A percentile compares a stretch with the other conserved stretches of the same genome.
These are phyloP conservation scores for Ziziphus jujuba DNA, from an alignment of 306 rosid genomes.

Conservation along the genomic window DNA sequence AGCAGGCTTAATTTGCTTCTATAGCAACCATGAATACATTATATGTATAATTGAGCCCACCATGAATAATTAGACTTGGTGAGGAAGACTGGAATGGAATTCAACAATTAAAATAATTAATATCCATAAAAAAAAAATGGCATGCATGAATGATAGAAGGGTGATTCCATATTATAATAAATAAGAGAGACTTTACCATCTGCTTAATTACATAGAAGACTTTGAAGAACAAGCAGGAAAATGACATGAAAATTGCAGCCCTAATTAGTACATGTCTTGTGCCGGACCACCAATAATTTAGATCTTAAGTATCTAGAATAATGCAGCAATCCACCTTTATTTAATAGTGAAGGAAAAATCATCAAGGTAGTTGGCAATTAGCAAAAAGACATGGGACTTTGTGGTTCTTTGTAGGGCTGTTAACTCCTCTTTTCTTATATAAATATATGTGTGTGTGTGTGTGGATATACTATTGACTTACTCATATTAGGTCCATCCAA, in stretches of 20 bases:
- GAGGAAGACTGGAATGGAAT: no score
- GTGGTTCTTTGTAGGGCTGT: slow-evolving; percentile 6
- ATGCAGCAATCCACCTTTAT: not conserved
- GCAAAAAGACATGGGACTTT: not conserved
- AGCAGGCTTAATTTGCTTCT: no score
- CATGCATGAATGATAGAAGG: no score
- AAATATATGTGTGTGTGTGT: no score
- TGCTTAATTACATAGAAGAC: not conserved
- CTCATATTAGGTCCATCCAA: no score
- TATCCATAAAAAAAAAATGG: no score
- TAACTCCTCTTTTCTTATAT: no score
- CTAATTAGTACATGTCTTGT: slow-evolving; percentile 8
- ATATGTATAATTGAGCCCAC: not conserved
- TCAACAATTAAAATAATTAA: no score
- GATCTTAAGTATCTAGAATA: slow-evolving; percentile 32
- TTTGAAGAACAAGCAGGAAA: slow-evolving; percentile 22
- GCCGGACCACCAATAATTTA: slow-evolving; percentile 44
- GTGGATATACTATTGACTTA: no score
- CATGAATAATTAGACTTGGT: not conserved
- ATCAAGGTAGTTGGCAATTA: slow-evolving; percentile 19
- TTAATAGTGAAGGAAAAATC: slow-evolving; percentile 5
- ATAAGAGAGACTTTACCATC: not conserved
- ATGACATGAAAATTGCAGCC: slow-evolving; percentile 21
- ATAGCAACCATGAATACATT: no score
- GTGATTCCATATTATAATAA: no score